Base-by-base conservation (phyloP, 1,284 basidiomycete species). In the Ganoderma lucidum region DNA sequence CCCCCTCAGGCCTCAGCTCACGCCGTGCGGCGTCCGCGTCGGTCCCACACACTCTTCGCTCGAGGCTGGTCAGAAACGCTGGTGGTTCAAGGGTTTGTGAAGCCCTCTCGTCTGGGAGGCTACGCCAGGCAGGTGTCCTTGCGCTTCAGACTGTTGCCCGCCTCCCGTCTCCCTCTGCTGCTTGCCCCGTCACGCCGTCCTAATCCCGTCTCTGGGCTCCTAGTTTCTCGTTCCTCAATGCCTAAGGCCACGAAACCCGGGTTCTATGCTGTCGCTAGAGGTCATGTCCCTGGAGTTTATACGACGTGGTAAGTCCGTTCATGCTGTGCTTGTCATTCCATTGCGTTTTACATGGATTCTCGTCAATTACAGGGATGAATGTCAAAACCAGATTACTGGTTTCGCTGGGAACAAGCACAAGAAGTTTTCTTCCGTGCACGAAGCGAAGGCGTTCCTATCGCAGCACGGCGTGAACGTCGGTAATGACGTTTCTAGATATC, bases 391-490 rank as follows among this genome's bases (percentile, higher is more conserved):
- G 74, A 83, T 88, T 42, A 86, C 87, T 58, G 88, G 88, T 19
- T 93, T 86, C 75, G 39, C 81, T 0, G 85, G 84, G 15, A 86
- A 91, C 4, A 80, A 78, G n/a, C 90, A 86, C 80, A 90, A 93
- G 78, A 93, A 90, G 74, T 90, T 95, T 74, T 58, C 70, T 8
- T 86, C 80, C 8, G 74, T 78, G 15, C 77, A 77, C 2, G 87
- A 90, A 19, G 94, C 94, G 0, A 79, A 84, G 59, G 74, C 66
- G 4, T 81, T 76, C 72, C 59, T 79, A 30, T 68, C 64, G 12
- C 45, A 68, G 8, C 55, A 70, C 32, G 66, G 69, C 32, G 66
- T 70, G 4, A 19, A 39, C 30, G 45, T 42, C 5, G 53, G 55
- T 63, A 10, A 39, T 9, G 19, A 42, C 35, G 37, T 35, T 12